Evolutionary conservation across 2,329 filamentous ascomycete genomes (phyloP), one percentile per base, ranked within the genome.

Genomic region (Salinomyces thailandicus): DNA sequence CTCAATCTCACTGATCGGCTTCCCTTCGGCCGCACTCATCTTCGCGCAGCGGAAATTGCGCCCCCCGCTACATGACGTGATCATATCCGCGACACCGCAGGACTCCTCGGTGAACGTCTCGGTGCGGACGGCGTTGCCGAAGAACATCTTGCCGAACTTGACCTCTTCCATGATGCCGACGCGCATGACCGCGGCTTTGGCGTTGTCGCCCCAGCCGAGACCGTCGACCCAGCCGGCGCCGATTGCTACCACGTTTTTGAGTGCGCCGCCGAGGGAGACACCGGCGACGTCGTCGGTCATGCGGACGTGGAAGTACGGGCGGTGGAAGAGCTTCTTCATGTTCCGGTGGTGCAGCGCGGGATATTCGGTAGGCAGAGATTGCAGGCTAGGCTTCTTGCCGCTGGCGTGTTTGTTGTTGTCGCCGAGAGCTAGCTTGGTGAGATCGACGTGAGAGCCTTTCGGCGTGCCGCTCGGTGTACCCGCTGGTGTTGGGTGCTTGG

Each of bases 181-280:
- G 28, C 91, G 83, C 85, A 98, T 96, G 42, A 98, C 80, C 31
- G 91, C 91, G n/a, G 91, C 86, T 68, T 98, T 96, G 48, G 89
- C 89, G 51, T 96, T 98, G 68, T 96, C 87, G 54, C 91, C 91
- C 89, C 91, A 98, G 47, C 89, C 89, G 43, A 89, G 76, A 22
- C 91, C 91, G 47, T 94, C 85, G 30, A 96, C 86, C 61, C 93
- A 98, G 39, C 91, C 91, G 19, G 91, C 87, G 4, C 86, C 89
- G 13, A 98, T 68, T 4, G 91, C 91, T 37, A 98, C 85, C 47
- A 98, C 81, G 68, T 98, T 98, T 72, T 98, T 98, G 50, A 98
- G 69, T 0, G 91, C 91, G 42, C 91, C 91, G 29, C 87, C 82
- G 20, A 98, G 78, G 4, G 91, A 96, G 1, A 95, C 89, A 48